Percentiles rank a stretch among this genome's conserved stretches.
phyloP scores from a whole-genome alignment of 164 flowering plant genomes.

The Annona cherimola region DNA sequence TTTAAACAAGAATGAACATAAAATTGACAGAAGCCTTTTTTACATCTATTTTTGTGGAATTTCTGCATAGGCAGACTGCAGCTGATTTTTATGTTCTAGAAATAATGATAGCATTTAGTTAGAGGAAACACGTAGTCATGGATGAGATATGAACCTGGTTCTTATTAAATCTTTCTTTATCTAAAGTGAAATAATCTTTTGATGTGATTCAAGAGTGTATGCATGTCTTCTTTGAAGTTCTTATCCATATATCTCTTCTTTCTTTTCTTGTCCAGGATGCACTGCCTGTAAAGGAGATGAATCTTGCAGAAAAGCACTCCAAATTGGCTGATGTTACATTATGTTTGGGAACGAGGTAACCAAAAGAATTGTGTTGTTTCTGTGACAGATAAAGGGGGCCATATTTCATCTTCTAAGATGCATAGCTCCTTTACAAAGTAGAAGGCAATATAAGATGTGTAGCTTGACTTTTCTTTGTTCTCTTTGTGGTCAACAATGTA shows the following conservation, averaged over 20 bases:
- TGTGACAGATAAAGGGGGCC: neutral
- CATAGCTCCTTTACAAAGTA: neutral
- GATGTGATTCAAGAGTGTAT: neutral
- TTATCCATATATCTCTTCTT: no score
- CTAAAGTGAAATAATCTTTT: neutral
- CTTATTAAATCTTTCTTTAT: neutral
- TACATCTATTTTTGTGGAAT: neutral
- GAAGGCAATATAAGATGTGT: neutral
- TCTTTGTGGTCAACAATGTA: neutral
- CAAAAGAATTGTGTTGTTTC: neutral
- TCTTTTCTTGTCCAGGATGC: constrained; percentile 52
- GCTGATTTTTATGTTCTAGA: neutral
- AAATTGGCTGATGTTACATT: constrained; percentile 81
- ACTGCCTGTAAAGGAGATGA: constrained; percentile 82
- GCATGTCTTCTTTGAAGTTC: neutral
- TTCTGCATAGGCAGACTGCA: neutral
- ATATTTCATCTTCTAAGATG: neutral
- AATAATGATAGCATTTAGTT: neutral
- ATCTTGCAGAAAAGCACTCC: constrained; percentile 85
- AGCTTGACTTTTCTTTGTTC: neutral
- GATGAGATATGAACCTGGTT: neutral
- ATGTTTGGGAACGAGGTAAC: constrained; percentile 94
- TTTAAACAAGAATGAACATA: neutral
- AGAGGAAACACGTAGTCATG: neutral
- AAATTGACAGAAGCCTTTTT: neutral